Conservation (phyloP, 2,329 filamentous ascomycete genomes). For the Verticillium alfalfae region DNA sequence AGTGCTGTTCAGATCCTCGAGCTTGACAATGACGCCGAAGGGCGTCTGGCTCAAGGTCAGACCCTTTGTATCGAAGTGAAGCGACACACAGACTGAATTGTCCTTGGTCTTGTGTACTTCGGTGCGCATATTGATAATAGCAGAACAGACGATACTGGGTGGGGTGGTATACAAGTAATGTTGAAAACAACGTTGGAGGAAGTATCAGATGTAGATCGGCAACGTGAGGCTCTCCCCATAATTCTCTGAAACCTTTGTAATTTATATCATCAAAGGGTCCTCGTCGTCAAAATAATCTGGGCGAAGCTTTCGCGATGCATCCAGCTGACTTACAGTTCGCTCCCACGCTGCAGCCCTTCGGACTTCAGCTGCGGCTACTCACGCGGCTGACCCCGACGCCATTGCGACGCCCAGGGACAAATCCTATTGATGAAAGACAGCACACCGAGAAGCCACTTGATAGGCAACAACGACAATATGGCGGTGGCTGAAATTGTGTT, state of each 20-base stretch:
- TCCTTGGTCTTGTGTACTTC: background rate
- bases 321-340: background rate
- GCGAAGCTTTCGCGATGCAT: background rate
- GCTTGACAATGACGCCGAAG: background rate
- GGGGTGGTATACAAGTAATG: no score
- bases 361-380: background rate
- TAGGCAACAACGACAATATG: background rate
- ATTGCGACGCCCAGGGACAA: background rate
- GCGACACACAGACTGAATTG: background rate
- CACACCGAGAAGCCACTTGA: background rate
- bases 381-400: background rate
- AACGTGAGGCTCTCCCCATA: no score
- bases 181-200: no score
- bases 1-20: background rate
- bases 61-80: background rate
- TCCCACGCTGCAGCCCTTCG: background rate
- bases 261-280: no score
- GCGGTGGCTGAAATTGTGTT: background rate
- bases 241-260: no score
- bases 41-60: background rate
- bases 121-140: background rate
- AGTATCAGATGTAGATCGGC: no score
- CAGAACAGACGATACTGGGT: no score
- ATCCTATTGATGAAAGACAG: background rate
- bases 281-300: no score